Conservation (phyloP, 2,329 filamentous ascomycete genomes). For the Aaosphaeria pasadenensis region DNA sequence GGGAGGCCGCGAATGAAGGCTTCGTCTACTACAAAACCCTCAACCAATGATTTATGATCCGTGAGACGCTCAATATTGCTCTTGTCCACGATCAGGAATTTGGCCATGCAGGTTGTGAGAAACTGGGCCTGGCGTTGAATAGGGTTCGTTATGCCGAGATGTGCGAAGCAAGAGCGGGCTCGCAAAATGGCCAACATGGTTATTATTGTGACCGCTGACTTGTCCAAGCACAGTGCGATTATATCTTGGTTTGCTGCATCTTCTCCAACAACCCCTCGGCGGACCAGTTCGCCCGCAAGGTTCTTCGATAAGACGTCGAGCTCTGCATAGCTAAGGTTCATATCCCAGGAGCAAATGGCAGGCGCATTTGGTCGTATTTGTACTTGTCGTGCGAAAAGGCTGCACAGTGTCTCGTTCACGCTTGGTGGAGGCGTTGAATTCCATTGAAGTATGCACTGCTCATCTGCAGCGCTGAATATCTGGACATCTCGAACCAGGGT, state of each 20-base stretch:
- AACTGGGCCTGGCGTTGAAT: background rate
- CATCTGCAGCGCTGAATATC: too few relatives aligned
- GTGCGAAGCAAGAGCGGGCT: background rate
- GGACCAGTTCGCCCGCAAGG: background rate
- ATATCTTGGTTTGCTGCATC: background rate
- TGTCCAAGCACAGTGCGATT: background rate
- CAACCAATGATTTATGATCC: too few relatives aligned
- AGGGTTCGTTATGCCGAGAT: background rate
- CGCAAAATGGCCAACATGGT: conserved; percentile 31
- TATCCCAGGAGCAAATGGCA: conserved; percentile 6
- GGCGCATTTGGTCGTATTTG: background rate
- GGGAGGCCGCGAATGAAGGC: background rate
- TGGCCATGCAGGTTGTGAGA: background rate
- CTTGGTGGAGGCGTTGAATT: too few relatives aligned
- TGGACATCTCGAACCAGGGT: too few relatives aligned
- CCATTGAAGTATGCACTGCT: too few relatives aligned
- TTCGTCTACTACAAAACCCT: background rate
- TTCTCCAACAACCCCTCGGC: background rate
- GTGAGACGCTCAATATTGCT: background rate
- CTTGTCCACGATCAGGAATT: background rate
- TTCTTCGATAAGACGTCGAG: background rate
- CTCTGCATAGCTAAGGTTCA: conserved; percentile 2
- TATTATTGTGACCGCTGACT: conserved; percentile 10
- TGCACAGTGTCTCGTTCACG: too few relatives aligned
- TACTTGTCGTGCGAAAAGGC: background rate